Evolutionary conservation across 2,329 filamentous ascomycete genomes (phyloP).

Genomic region (Pseudogymnoascus sp.): DNA sequence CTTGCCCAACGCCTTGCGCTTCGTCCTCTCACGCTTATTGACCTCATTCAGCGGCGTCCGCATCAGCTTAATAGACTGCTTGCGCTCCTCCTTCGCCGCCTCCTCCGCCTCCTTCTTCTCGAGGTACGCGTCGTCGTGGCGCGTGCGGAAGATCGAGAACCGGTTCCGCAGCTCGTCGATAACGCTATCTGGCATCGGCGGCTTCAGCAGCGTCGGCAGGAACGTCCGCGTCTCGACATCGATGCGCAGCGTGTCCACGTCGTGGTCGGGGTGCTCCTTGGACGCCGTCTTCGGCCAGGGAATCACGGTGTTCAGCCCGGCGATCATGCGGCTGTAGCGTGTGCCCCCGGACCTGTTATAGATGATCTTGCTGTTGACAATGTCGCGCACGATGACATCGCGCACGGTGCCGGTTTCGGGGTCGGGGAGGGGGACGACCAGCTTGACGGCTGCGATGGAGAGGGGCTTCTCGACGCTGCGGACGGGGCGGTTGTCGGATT

Average conservation of each 20-base stretch:
- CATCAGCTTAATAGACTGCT: conserved; percentile 22
- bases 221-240: conserved; percentile 69
- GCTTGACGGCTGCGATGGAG: conserved; percentile 64
- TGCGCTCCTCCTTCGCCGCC: conserved; percentile 31
- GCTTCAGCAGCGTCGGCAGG: conserved; percentile 64
- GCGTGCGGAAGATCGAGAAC: conserved; percentile 72
- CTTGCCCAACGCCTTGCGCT: conserved; percentile 24
- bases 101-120: conserved; percentile 54
- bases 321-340: conserved; percentile 52
- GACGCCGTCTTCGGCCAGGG: conserved; percentile 61
- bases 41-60: conserved; percentile 26
- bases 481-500: conserved; percentile 32
- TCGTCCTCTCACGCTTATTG: conserved; percentile 22
- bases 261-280: conserved; percentile 44
- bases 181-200: conserved; percentile 71
- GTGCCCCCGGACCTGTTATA: conserved; percentile 43
- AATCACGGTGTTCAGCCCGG: conserved; percentile 63
- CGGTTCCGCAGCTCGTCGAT: conserved; percentile 80
- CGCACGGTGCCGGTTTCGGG: conserved; percentile 52
- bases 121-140: conserved; percentile 69
- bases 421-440: conserved; percentile 69
- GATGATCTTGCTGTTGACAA: conserved; percentile 46
- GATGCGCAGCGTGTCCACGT: conserved; percentile 65
- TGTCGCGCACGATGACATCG: conserved; percentile 70
- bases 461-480: conserved; percentile 47